Conservation (phyloP, 208 protist species). For the Novymonas esmeraldas region DNA sequence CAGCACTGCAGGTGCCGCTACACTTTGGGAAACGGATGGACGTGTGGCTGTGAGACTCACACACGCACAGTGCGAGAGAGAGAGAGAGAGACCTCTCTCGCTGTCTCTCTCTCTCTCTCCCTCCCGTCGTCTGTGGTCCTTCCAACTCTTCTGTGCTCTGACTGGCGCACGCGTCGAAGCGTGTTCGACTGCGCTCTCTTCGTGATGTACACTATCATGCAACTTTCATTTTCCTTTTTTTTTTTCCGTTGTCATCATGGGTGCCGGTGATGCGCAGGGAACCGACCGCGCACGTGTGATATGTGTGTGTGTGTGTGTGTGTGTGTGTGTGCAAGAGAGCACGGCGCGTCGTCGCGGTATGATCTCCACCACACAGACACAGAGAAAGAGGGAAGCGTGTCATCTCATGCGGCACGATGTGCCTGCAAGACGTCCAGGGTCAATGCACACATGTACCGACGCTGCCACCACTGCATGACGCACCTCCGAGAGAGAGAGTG, state of each 20-base stretch:
- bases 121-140: background rate
- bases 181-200: too few species aligned
- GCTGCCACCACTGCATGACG: too few species aligned
- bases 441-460: too few species aligned
- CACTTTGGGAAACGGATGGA: slow-evolving; percentile 26
- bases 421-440: too few species aligned
- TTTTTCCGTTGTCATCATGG: too few species aligned
- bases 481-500: too few species aligned
- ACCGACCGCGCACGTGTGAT: too few species aligned
- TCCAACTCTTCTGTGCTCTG: background rate
- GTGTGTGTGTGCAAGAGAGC: background rate
- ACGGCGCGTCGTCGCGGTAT: background rate
- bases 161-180: background rate
- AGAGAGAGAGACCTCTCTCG: slow-evolving; percentile 1
- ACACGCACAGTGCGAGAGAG: background rate
- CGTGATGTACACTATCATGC: too few species aligned
- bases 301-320: background rate
- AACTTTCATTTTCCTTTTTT: too few species aligned
- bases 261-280: too few species aligned
- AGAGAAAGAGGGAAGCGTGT: background rate
- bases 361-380: background rate
- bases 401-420: background rate
- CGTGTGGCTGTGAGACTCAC: slow-evolving; percentile 12
- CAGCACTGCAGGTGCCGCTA: slow-evolving; percentile 2
- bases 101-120: slow-evolving; percentile 12